Evolutionary conservation across 495 filamentous ascomycete species (phyloP), one percentile per base, ranked within the genome.

Genomic region (Penicillium argentinense): DNA sequence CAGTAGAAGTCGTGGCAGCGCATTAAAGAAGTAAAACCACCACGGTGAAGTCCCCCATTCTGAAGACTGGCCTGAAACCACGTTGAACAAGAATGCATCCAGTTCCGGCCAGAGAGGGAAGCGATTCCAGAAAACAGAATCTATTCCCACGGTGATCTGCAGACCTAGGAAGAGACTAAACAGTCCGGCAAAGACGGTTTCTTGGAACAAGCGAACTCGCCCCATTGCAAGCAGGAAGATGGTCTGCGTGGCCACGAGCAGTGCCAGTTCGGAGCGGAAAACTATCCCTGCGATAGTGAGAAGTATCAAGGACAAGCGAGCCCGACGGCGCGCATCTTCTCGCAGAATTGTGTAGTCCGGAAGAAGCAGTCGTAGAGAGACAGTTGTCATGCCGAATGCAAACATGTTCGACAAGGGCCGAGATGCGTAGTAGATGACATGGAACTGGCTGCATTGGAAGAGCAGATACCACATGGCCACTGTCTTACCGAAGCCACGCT

Each of bases 331-430:
- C 5, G 32, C 8, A 22, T 28, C 16, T 9, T 12, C 19, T 4
- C 9, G 5, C 17, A 13, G 27, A 3, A 62, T 34, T 76, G 78
- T 26, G 75, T 71, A 37, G 40, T 62, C 59, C 1, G 87, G 85
- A 4, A 97, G 74, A 30, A 96, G 73, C 48, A 79, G 77, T n/a
- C 82, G 68, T 39, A 89, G 71, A 0, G 91, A 87, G 11, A 86
- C 42, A 0, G 85, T 93, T 19, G 83, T 85, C 12, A 96, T 67
- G 11, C 83, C 80, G 69, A 99, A 91, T 36, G 93, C 93, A 63
- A 97, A 97, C 82, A 93, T 96, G 62, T 99, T 99, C 4, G 93
- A 95, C 22, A 99, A 72, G 1, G 90, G 89, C 42, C 95, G 77
- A 6, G 89, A 95, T 12, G 95, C 89, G 66, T 97, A 99, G 74